phyloP scores from a whole-genome alignment of 176 grass and related monocot species.

The Oryza australiensis region DNA sequence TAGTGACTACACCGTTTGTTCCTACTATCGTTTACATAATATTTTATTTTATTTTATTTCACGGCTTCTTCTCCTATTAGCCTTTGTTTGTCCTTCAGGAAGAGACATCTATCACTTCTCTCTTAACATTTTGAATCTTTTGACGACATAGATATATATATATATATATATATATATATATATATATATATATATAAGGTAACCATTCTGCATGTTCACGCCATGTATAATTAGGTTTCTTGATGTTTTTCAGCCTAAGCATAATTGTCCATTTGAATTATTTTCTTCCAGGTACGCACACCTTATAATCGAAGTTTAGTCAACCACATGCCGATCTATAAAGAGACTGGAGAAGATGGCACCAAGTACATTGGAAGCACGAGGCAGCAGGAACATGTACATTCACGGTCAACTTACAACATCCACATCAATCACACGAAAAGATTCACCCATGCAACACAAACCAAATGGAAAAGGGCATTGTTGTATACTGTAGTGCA shows the following conservation, averaged over 20 bases:
- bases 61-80: background rate
- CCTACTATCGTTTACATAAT: background rate
- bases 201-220: background rate
- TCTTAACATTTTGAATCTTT: background rate
- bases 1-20: background rate
- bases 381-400: conserved; percentile 29
- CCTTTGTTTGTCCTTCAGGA: background rate
- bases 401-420: background rate
- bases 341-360: conserved; percentile 19
- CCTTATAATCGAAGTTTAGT: background rate
- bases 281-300: background rate
- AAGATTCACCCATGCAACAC: conserved; percentile 7
- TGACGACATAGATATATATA: background rate
- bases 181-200: background rate
- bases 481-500: background rate
- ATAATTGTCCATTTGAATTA: background rate
- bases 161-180: no score
- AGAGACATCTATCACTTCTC: background rate
- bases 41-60: background rate
- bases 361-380: conserved; percentile 13
- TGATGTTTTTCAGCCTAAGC: background rate
- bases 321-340: background rate
- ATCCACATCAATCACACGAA: conserved; percentile 27
- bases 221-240: background rate
- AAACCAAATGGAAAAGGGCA: background rate